phyloP scores from a whole-genome alignment of 805 yeast species.

The Candida odintsovae region DNA sequence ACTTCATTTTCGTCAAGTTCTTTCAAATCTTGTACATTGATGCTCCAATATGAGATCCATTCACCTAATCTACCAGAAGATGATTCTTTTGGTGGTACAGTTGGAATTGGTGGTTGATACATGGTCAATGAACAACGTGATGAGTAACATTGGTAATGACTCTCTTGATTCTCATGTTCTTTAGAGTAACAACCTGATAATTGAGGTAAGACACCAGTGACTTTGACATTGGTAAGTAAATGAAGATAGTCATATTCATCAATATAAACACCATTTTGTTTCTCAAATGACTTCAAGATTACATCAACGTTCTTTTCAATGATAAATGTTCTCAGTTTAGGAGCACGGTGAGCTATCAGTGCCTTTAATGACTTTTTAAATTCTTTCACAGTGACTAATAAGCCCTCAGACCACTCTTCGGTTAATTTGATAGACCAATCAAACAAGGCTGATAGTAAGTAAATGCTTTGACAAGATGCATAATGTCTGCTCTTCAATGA shows the following conservation, averaged over 20 bases:
- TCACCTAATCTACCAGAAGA: conserved; percentile 31
- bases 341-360: conserved; percentile 44
- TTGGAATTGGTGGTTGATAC: conserved; percentile 18
- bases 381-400: conserved; percentile 42
- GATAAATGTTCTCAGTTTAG: conserved; percentile 43
- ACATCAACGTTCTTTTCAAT: conserved; percentile 46
- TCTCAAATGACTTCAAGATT: conserved; percentile 37
- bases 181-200: conserved; percentile 42
- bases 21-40: conserved; percentile 47
- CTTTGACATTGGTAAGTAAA: conserved; percentile 24
- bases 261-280: conserved; percentile 37
- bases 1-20: conserved; percentile 46
- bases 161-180: conserved; percentile 17
- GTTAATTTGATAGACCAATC: conserved; percentile 47
- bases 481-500: conserved; percentile 44
- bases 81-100: conserved; percentile 13
- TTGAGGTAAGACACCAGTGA: conserved; percentile 39
- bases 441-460: conserved; percentile 43
- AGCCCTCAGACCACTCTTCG: conserved; percentile 48
- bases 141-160: conserved; percentile 26
- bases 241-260: conserved; percentile 26
- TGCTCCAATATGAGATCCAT: conserved; percentile 65
- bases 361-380: conserved; percentile 47
- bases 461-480: conserved; percentile 39
- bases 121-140: conserved; percentile 29